Percentiles rank a stretch among this genome's conserved stretches.
phyloP scores from a whole-genome alignment of 2,329 filamentous ascomycete genomes.

The Fusarium paranaense region DNA sequence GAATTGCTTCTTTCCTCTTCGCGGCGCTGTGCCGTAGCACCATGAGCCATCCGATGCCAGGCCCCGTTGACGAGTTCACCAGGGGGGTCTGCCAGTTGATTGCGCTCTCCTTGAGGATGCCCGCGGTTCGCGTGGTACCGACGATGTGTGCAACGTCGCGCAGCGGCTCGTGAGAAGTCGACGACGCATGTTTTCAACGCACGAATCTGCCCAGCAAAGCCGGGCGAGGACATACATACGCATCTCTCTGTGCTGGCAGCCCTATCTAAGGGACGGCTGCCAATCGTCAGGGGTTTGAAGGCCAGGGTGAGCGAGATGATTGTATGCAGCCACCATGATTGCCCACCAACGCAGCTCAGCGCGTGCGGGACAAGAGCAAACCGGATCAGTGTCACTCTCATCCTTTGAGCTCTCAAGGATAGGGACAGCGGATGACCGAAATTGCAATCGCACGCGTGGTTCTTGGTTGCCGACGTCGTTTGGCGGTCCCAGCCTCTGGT shows the following conservation, averaged over 20 bases:
- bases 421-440: slow-evolving; percentile 17
- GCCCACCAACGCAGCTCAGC: slow-evolving; percentile 5
- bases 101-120: slow-evolving; percentile 1
- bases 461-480: slow-evolving; percentile 1
- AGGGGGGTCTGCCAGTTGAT: slow-evolving; percentile 4
- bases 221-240: slow-evolving; percentile 9
- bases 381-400: slow-evolving; percentile 12
- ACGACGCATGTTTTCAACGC: slow-evolving; percentile 5
- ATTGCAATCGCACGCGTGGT: slow-evolving; percentile 10
- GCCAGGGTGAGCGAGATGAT: slow-evolving; percentile 43
- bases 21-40: slow-evolving; percentile 33
- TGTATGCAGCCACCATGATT: slow-evolving; percentile 19
- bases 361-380: slow-evolving; percentile 3
- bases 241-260: slow-evolving; percentile 20
- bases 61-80: slow-evolving; percentile 16
- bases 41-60: slow-evolving; percentile 15
- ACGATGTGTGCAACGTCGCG: slow-evolving; percentile 35
- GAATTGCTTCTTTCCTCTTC: slow-evolving; percentile 38
- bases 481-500: slow-evolving; percentile 3
- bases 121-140: slow-evolving; percentile 9
- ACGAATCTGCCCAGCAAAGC: neutral
- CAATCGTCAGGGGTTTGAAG: slow-evolving; percentile 14
- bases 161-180: slow-evolving; percentile 35
- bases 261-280: slow-evolving; percentile 30
- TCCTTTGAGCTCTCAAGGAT: slow-evolving; percentile 12